Evolutionary conservation across 2,329 filamentous ascomycete species (phyloP), one percentile per base, ranked within the genome.

Genomic region (Colletotrichum musicola): DNA sequence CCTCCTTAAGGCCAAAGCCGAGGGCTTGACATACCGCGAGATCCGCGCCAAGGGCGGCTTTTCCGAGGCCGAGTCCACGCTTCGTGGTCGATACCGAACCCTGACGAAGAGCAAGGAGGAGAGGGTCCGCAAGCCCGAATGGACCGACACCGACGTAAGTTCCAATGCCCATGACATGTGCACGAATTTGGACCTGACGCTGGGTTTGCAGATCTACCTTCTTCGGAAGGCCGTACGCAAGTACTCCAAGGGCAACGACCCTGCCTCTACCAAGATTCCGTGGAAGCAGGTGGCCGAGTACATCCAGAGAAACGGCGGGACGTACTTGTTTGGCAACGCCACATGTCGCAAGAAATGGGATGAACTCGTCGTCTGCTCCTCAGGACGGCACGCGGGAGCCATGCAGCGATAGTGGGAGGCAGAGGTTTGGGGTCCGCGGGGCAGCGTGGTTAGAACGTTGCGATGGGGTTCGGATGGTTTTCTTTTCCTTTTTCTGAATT

Each of bases 41-140:
- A 93, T 93, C 73, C 85, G 85, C 44, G 73, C 75, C 6, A 74
- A 79, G 18, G 87, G 89, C 14, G 79, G 82, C 1, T 90, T 90
- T 71, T 78, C 76, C 0, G 90, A 92, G 73, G 89, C 90, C 1
- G 91, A 93, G 78, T 92, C 91, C 12, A 94, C 92, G 0, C 82
- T 95, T 44, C 85, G 92, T 14, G 92, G 92, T 0, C 85, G 91
- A 0, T 89, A 87, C 72, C 83, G 92, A 4, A 88, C 85, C 2
- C 77, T 93, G 73, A 92, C 88, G 7, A 93, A 93, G 80, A 78
- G 80, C 13, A 88, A 88, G 72, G 82, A 85, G 40, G 83, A 88
- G 64, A 83, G 92, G 6, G 86, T 92, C 3, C 83, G 92, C 7
- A 89, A 88, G 77, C 92, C 92, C 0, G 78, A 85, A 65, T 94